Percentiles rank a stretch among this genome's conserved stretches.
These are phyloP conservation scores for Candida wancherniae DNA, from an alignment of 805 yeast species.

Conservation along the genomic window DNA sequence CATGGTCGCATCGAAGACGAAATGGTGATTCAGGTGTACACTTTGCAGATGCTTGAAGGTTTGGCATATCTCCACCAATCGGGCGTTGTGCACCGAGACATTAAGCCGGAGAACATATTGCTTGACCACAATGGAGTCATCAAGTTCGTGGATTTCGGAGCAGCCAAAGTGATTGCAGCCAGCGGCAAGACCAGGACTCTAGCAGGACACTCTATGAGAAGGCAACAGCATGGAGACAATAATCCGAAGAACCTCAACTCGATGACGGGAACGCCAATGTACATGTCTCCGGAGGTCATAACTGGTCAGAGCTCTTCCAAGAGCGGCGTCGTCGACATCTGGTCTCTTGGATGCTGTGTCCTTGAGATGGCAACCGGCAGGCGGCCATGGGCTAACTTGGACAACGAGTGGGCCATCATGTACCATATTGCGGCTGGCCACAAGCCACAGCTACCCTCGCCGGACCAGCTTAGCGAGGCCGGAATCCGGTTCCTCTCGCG, in stretches of 20 bases:
- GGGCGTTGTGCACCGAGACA: constrained; percentile 94
- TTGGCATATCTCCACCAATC: constrained; percentile 89
- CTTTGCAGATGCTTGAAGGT: constrained; percentile 92
- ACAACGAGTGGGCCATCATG: constrained; percentile 98
- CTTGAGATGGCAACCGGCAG: constrained; percentile 95
- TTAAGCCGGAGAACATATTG: constrained; percentile 90
- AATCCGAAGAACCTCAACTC: constrained; percentile 33
- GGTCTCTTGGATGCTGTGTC: constrained; percentile 97
- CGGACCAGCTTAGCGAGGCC: constrained; percentile 68
- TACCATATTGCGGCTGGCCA: constrained; percentile 96
- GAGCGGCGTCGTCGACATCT: constrained; percentile 74
- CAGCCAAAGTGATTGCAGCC: constrained; percentile 83
- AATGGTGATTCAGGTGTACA: constrained; percentile 81
- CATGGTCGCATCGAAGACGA: constrained; percentile 97
- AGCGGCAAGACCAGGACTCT: constrained; percentile 42
- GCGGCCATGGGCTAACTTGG: constrained; percentile 94
- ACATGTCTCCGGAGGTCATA: constrained; percentile 96
- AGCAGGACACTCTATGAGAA: constrained; percentile 4
- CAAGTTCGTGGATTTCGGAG: constrained; percentile 96
- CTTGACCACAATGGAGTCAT: constrained; percentile 89
- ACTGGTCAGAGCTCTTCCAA: constrained; percentile 64
- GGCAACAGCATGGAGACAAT: constrained; percentile 4
- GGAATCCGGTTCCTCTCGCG: constrained; percentile 70
- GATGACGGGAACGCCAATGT: constrained; percentile 96
- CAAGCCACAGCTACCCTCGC: constrained; percentile 75